Conservation (phyloP, 805 yeast species). For the Clavispora carvajalis region DNA sequence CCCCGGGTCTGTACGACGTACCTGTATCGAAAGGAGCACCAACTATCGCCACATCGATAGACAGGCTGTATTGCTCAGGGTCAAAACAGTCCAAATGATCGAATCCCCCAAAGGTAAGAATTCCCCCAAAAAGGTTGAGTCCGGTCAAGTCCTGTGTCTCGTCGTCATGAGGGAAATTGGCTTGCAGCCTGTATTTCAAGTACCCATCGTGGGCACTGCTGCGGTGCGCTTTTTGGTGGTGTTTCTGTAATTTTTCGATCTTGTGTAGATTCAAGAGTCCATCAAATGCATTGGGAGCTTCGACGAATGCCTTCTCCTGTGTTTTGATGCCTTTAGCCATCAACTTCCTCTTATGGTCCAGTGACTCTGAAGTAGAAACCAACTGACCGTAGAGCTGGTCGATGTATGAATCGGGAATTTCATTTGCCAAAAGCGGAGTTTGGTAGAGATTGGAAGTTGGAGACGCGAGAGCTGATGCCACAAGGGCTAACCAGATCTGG, state of each 20-base stretch:
- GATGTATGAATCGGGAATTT: slow-evolving; percentile 4
- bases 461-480: background rate
- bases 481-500: background rate
- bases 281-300: slow-evolving; percentile 1
- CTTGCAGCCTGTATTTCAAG: slow-evolving; percentile 14
- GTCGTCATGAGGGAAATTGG: slow-evolving; percentile 30
- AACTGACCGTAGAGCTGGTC: slow-evolving; percentile 15
- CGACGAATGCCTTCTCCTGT: background rate
- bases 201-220: slow-evolving; percentile 11
- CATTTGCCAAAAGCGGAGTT: background rate
- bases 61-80: slow-evolving; percentile 15
- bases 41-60: slow-evolving; percentile 48
- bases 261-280: background rate
- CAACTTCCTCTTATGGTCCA: slow-evolving; percentile 1
- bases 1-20: slow-evolving; percentile 51
- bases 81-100: slow-evolving; percentile 45
- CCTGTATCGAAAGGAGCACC: slow-evolving; percentile 61
- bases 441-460: background rate
- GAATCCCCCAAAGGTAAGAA: slow-evolving; percentile 50
- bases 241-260: slow-evolving; percentile 1
- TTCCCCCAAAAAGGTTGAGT: slow-evolving; percentile 40
- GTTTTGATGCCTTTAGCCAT: slow-evolving; percentile 1
- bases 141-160: slow-evolving; percentile 26
- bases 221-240: slow-evolving; percentile 4
- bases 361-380: slow-evolving; percentile 6